Evolutionary conservation across 495 filamentous ascomycete genomes (phyloP), one percentile per base, ranked within the genome.

Genomic region (Aspergillus nanangensis): DNA sequence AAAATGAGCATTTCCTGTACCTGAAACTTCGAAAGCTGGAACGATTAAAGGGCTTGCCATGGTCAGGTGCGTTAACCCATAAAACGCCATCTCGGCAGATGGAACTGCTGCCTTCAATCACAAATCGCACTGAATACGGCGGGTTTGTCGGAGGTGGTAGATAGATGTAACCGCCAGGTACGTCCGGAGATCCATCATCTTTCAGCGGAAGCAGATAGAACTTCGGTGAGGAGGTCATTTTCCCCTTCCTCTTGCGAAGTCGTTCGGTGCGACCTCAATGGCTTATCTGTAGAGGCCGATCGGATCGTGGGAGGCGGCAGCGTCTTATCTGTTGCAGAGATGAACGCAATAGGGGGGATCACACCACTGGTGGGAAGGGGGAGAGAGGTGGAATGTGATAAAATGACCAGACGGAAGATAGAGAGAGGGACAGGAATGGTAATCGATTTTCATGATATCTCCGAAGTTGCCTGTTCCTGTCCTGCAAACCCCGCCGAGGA

Each of bases 21-120:
- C 86, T 90, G 74, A 86, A 93, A 65, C 91, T 82, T 49, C 81
- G 80, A 59, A 92, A 99, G 8, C 78, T 75, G 52, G 84, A 72
- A 46, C 94, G 82, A 38, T 78, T 72, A 57, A 96, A 97, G 10
- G 77, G 68, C 45, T 79, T 71, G 36, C 84, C 89, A 50, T 78
- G 74, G 49, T 81, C 79, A 2, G 94, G 94, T 44, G 96, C 84
- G 65, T 99, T 97, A 45, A 93, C 86, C 92, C 93, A 97, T 41
- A 99, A 73, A 53, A 86, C 94, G 32, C 94, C 94, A 60, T 95
- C 74, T 39, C 89, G 78, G 67, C 90, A 95, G 70, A 97, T 94
- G 31, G 93, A 94, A 65, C 90, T 96, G 35, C 89, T 90, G 40
- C 94, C 94, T 65, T 96, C 90, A 57, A 99, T 94, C 33, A 87